A percentile compares a stretch with the other conserved stretches of the same genome.
Evolutionary conservation across 73 alveolate species (phyloP).

Genomic region (Tetrahymena thermophila): DNA sequence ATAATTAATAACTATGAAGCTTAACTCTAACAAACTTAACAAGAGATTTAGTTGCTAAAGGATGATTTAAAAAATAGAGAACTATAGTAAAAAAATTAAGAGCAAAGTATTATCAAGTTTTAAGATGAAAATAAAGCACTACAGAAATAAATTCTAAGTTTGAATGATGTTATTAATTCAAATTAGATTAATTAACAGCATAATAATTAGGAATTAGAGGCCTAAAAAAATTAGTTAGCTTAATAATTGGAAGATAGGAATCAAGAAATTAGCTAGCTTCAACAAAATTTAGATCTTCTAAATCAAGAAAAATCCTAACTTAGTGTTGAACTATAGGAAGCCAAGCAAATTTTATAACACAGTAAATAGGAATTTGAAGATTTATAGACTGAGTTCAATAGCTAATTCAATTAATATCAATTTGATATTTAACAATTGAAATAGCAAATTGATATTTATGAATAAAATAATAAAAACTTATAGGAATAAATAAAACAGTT

Average conservation of each 20-base stretch:
- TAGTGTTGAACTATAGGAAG: not conserved
- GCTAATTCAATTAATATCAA: not conserved
- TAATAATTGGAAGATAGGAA: no score
- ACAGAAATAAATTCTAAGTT: not conserved
- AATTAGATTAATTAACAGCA: not conserved
- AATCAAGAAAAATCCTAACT: not conserved
- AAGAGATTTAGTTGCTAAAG: not conserved
- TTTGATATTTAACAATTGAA: not conserved
- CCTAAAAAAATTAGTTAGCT: not conserved
- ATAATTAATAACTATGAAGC: not conserved
- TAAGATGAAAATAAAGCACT: not conserved
- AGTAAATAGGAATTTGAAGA: not conserved
- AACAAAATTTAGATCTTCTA: no score
- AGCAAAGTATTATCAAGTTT: no score
- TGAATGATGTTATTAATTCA: not conserved
- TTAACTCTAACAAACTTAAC: no score
- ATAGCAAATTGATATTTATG: not conserved
- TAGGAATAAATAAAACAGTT: not conserved
- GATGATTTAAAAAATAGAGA: not conserved
- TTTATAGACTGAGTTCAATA: no score
- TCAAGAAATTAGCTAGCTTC: no score
- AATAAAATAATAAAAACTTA: no score
- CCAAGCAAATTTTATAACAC: not conserved
- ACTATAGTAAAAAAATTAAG: not conserved
- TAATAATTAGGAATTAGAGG: not conserved